Conservation (phyloP, 345 rosid genomes). For the Brassica carinata region DNA sequence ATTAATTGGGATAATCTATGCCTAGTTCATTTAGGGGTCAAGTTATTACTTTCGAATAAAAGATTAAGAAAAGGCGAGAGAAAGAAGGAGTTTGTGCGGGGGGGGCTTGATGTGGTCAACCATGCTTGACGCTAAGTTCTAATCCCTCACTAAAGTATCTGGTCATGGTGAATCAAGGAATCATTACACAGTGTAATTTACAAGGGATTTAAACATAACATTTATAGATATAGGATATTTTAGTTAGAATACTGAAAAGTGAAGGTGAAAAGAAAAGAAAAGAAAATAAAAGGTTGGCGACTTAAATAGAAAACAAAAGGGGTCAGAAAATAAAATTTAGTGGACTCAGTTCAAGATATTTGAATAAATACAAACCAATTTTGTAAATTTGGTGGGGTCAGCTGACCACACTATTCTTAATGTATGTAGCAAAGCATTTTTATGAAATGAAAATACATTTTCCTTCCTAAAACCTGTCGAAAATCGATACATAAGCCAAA, state of each 20-base stretch:
- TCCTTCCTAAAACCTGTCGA: neutral
- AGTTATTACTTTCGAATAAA: slow-evolving; percentile 41
- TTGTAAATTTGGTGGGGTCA: too few relatives aligned
- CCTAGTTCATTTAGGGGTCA: slow-evolving; percentile 22
- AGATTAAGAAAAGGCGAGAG: slow-evolving; percentile 53
- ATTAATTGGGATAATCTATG: neutral
- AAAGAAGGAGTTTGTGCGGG: slow-evolving; percentile 56
- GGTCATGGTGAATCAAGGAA: slow-evolving; percentile 25
- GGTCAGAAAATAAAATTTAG: too few relatives aligned
- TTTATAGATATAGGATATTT: too few relatives aligned
- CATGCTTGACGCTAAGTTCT: slow-evolving; percentile 49
- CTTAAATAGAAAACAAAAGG: too few relatives aligned
- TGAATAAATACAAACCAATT: too few relatives aligned
- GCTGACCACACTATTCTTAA: slow-evolving; percentile 6
- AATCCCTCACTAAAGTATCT: slow-evolving; percentile 20
- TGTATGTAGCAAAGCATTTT: slow-evolving; percentile 27
- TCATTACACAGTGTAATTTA: neutral
- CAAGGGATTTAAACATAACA: too few relatives aligned
- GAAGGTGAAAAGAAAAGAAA: too few relatives aligned
- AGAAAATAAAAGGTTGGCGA: too few relatives aligned
- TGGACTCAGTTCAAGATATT: too few relatives aligned
- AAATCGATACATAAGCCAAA: slow-evolving; percentile 11
- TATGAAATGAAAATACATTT: slow-evolving; percentile 31
- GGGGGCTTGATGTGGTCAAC: slow-evolving; percentile 57
- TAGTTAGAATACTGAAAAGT: too few relatives aligned